Evolutionary conservation across 352 stramenopile species (phyloP), one percentile per base, ranked within the genome.

Genomic region (Pythium periplocum): DNA sequence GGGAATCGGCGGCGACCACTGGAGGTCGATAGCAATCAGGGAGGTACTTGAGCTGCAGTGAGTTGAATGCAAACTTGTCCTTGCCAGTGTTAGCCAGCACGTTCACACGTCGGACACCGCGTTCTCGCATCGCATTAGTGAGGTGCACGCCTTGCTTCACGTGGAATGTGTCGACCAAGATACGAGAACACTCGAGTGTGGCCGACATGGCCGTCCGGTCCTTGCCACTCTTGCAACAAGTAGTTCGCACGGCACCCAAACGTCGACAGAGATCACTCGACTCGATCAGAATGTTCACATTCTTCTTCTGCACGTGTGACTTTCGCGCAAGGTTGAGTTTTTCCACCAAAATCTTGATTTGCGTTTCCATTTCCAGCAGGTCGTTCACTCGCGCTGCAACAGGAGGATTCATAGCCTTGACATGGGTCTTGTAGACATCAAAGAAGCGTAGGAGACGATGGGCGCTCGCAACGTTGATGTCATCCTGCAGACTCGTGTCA

Each of bases 171-270:
- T 93, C 84, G 26, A 95, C 79, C 10, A 91, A 69, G 66, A 98
- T 56, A 37, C 96, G 89, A 44, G 93, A 95, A 45, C 96, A 87
- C 69, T 98, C 96, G 36, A 98, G 87, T 11, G 95, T 98, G 26
- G 98, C 88, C 11, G 96, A 96, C 96, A 99, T 99, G 30, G 91
- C 93, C 35, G 96, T 99, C 52, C 96, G 89, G 68, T 99, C 95
- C 62, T 99, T 99, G 2, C 96, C 95, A 58, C 82, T 97, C 69
- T 99, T 99, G 75, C 96, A 99, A 75, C 97, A 99, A 2, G 96
- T 97, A 33, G 92, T 88, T 26, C 90, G 85, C 0, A 87, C 93
- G 8, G 93, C 95, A 12, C 92, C 90, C 6, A 99, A 64, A 38
- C 80, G 84, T 34, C 96, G 88, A 40, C 87, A 96, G 40, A 96